A percentile compares a stretch with the other conserved stretches of the same genome.
Conservation (phyloP, 192 early-diverging fungal genomes). For the Coemansia sp. region DNA sequence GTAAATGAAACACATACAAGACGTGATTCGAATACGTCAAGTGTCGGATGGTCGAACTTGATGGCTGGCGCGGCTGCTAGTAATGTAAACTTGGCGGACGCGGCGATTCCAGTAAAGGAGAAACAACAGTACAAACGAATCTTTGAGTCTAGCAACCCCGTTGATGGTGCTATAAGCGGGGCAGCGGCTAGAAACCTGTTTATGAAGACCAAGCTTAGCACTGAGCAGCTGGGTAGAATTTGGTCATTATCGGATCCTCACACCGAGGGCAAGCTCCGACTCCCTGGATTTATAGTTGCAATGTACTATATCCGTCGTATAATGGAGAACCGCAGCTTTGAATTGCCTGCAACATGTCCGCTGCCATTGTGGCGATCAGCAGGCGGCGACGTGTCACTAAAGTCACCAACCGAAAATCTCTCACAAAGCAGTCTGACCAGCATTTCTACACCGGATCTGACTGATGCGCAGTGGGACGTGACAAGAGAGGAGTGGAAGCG, state of each 20-base stretch:
- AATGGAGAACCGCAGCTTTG: constrained; percentile 68
- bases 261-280: constrained; percentile 65
- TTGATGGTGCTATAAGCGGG: constrained; percentile 61
- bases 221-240: constrained; percentile 73
- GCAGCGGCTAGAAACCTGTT: constrained; percentile 74
- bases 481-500: constrained; percentile 68
- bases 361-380: constrained; percentile 58
- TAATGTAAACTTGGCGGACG: constrained; percentile 12
- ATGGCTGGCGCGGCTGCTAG: constrained; percentile 8
- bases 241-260: constrained; percentile 84
- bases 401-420: constrained; percentile 15
- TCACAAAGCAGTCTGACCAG: constrained; percentile 41
- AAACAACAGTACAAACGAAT: constrained; percentile 62
- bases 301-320: constrained; percentile 85
- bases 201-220: constrained; percentile 74
- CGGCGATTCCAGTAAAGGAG: constrained; percentile 49
- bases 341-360: constrained; percentile 72
- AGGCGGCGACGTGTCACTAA: constrained; percentile 50
- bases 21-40: constrained; percentile 44
- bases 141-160: constrained; percentile 60
- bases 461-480: constrained; percentile 68
- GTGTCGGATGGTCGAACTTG: constrained; percentile 35
- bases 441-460: constrained; percentile 29
- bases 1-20: constrained; percentile 17
- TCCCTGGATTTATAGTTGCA: constrained; percentile 84